Evolutionary conservation across 371 early-diverging fungal species (phyloP).

Genomic region (Mortierella sp.): DNA sequence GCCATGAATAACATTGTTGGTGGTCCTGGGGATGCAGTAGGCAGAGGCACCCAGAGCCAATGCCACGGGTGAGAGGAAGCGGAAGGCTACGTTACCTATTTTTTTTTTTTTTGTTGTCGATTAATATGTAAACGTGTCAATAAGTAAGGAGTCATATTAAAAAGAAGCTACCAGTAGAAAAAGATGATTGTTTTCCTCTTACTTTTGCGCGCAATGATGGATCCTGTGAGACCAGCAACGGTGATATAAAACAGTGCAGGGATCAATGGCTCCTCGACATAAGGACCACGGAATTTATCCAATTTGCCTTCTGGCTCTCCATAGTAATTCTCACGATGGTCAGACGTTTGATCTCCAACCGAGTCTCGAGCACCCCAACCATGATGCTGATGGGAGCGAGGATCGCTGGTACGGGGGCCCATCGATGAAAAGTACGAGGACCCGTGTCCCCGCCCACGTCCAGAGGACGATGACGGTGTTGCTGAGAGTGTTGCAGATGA

Average conservation of each 20-base stretch:
- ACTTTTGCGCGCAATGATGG: slow-evolving; percentile 46
- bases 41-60: slow-evolving; percentile 37
- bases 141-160: background rate
- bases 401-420: background rate
- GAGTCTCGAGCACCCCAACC: background rate
- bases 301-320: background rate
- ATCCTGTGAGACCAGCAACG: slow-evolving; percentile 33
- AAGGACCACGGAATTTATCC: slow-evolving; percentile 18
- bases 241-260: slow-evolving; percentile 44
- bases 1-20: slow-evolving; percentile 40
- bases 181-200: slow-evolving; percentile 3
- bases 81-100: slow-evolving; percentile 40
- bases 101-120: too few relatives aligned
- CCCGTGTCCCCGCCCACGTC: slow-evolving; percentile 12
- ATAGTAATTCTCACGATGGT: background rate
- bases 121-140: background rate
- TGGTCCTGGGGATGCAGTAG: slow-evolving; percentile 45
- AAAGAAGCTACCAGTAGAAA: background rate
- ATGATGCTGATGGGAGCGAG: too few relatives aligned
- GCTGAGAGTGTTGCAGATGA: slow-evolving; percentile 2
- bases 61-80: slow-evolving; percentile 39
- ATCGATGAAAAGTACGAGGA: slow-evolving; percentile 16
- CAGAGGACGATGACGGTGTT: background rate
- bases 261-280: slow-evolving; percentile 40
- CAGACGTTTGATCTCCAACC: background rate